A percentile compares a stretch with the other conserved stretches of the same genome.
These are phyloP conservation scores for Phlebopus sp. DNA, from an alignment of 1,284 basidiomycete genomes.

Conservation along the genomic window DNA sequence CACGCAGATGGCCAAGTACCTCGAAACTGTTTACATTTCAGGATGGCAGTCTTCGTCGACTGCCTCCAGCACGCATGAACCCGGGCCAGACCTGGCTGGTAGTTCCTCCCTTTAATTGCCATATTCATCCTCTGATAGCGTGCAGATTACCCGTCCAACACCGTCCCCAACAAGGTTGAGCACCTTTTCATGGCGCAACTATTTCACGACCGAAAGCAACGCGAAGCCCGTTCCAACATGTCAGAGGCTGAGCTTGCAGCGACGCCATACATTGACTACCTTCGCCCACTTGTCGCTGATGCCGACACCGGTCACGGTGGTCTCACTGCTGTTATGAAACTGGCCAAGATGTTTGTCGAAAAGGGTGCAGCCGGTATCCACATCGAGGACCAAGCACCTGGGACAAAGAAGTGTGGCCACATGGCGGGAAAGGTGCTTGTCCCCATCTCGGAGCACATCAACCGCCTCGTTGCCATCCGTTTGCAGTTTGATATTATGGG, in stretches of 20 bases:
- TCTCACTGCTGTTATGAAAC: conserved; percentile 77
- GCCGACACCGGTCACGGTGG: conserved; percentile 86
- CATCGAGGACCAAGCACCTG: conserved; percentile 80
- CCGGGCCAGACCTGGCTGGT: conserved; percentile 97
- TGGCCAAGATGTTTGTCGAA: conserved; percentile 77
- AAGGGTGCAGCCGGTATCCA: conserved; percentile 82
- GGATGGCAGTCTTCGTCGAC: conserved; percentile 97
- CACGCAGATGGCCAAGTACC: conserved; percentile 98
- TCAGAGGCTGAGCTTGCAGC: conserved; percentile 72
- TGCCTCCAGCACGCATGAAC: conserved; percentile 89
- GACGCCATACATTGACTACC: conserved; percentile 62
- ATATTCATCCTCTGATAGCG: not conserved
- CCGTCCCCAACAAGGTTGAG: conserved; percentile 91
- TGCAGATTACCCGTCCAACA: conserved; percentile 89
- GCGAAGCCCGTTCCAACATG: conserved; percentile 70
- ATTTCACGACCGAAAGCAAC: conserved; percentile 87
- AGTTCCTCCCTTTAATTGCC: conserved; percentile 18
- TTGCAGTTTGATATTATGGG: conserved; percentile 65
- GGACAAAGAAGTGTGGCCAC: conserved; percentile 87
- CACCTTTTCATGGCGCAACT: conserved; percentile 86
- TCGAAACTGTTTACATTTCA: conserved; percentile 97
- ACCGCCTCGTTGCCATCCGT: conserved; percentile 74
- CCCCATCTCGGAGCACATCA: conserved; percentile 74
- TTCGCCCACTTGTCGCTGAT: conserved; percentile 75
- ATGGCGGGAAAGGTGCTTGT: conserved; percentile 84